These are phyloP conservation scores for Senna siamea DNA, from an alignment of 306 rosid species.

Conservation along the genomic window DNA sequence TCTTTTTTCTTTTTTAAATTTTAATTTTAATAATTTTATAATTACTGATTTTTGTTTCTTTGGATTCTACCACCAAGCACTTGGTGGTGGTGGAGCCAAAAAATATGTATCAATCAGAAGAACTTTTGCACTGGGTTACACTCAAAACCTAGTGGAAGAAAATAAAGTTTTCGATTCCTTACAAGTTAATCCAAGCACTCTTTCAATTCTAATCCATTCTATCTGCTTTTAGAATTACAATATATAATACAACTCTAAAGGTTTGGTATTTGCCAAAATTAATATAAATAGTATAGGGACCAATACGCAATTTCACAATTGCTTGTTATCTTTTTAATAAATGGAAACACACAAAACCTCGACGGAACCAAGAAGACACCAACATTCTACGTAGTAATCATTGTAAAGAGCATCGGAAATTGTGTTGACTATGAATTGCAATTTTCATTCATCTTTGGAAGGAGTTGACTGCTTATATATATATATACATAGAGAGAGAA, in stretches of 20 bases:
- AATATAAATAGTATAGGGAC: background rate
- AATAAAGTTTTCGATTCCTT: background rate
- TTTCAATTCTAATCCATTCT: no score
- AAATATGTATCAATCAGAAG: background rate
- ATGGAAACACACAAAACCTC: background rate
- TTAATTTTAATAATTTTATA: background rate
- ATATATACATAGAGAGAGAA: no score
- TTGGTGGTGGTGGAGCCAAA: background rate
- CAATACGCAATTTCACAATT: background rate
- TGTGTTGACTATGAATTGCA: no score
- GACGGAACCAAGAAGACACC: no score
- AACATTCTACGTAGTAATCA: background rate
- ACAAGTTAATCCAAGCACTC: background rate
- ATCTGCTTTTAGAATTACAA: background rate
- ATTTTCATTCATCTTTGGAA: no score
- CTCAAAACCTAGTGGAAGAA: background rate
- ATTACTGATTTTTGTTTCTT: background rate
- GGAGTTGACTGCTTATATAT: no score
- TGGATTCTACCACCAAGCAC: conserved; percentile 9
- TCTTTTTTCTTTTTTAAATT: background rate
- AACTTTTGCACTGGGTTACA: background rate
- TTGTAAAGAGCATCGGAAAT: no score
- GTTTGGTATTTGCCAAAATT: background rate
- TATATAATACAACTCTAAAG: background rate
- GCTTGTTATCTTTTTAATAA: background rate